Conservation (phyloP, 345 rosid genomes). For the Hibiscus mutabilis region DNA sequence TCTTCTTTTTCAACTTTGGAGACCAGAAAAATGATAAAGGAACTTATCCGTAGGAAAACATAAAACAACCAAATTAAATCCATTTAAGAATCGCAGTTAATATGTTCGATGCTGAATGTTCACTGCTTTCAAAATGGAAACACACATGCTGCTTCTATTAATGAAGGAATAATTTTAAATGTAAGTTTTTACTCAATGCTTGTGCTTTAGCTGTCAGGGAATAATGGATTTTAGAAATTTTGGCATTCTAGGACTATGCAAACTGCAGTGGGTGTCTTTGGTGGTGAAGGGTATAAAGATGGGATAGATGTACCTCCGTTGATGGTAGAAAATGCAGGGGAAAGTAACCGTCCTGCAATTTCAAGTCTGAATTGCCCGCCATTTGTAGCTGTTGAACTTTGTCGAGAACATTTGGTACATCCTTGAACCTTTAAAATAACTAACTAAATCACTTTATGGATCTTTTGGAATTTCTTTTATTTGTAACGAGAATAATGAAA, state of each 20-base stretch:
- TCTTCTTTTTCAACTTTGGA: not conserved
- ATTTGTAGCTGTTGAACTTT: conserved; percentile 50
- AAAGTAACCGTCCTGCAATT: conserved; percentile 42
- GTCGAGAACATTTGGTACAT: conserved; percentile 66
- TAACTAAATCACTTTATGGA: not conserved
- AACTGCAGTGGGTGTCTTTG: conserved; percentile 69
- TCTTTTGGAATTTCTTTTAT: not conserved
- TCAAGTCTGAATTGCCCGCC: conserved; percentile 53
- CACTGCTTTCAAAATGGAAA: not conserved
- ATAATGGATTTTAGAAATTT: not conserved
- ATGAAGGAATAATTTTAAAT: not conserved
- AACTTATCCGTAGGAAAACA: no score
- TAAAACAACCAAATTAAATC: not conserved
- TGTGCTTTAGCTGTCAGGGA: not conserved
- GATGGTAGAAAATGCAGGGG: conserved; percentile 49
- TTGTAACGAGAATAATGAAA: not conserved
- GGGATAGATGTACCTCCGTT: conserved; percentile 39
- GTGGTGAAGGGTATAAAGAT: conserved; percentile 38
- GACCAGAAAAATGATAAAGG: no score
- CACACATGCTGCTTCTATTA: not conserved
- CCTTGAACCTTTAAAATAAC: not conserved
- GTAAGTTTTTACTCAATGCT: not conserved
- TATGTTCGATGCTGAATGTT: not conserved
- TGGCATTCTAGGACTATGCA: conserved; percentile 56
- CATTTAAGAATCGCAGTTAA: not conserved